Base-by-base conservation (phyloP, 495 filamentous ascomycete species). In the Sordaria brevicollis region DNA sequence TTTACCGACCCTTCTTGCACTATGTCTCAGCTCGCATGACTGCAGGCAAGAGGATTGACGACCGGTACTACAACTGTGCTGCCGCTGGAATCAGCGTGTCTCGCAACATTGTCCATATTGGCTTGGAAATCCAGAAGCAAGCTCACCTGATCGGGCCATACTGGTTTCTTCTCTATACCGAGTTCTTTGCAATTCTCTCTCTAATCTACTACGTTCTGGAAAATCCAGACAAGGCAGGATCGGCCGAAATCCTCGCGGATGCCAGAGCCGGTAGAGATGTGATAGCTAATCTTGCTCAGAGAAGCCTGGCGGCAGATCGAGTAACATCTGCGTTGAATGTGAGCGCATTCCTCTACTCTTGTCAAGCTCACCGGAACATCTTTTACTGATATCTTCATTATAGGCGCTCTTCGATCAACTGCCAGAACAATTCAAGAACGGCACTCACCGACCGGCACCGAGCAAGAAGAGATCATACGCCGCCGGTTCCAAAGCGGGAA, bases 121-220 rank as follows among this genome's bases (percentile, higher is more conserved):
- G 91, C 3, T 88, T 88, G 34, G 91, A 95, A 72, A 97, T 98
- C 88, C 92, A 94, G 71, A 91, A 89, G 75, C 86, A 89, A 72
- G 90, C 89, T 0, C 83, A 96, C 11, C 85, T 99, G 29, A 91
- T 92, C 74, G 95, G 95, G 0, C 92, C 93, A 0, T 97, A 94
- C 80, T 99, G 95, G 95, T 97, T 97, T 74, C 91, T 91, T 65
- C 93, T 97, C 81, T 98, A 97, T 73, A 96, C 95, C 3, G 92
- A 93, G 15, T 98, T 97, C 81, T 98, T 97, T 78, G 90, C 93
- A 29, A 93, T 97, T 54, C 83, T 99, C 10, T 93, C 93, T 0
- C 81, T 98, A 69, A 83, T 97, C 15, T 99, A 94, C 80, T 97
- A 90, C 74, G 92, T 93, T 0, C 79, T 97, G 15, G 94, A 97